Conservation (phyloP, 345 rosid species). For the Eutrema heterophyllum region DNA sequence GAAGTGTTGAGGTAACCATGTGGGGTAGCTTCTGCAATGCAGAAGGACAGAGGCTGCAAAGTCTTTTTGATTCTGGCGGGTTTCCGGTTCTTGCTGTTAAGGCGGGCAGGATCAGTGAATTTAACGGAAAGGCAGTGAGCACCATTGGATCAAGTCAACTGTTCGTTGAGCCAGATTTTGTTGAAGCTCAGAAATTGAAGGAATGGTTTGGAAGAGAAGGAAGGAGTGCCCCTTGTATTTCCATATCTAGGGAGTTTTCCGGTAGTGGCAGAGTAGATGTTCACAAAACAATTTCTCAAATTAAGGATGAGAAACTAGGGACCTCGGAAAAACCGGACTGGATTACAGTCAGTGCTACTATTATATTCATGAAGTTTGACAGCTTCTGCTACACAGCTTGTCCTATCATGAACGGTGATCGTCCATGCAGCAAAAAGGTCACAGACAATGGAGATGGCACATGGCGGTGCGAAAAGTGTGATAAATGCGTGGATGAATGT, state of each 20-base stretch:
- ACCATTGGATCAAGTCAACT: conserved; percentile 71
- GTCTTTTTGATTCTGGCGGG: conserved; percentile 61
- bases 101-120: conserved; percentile 68
- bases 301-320: conserved; percentile 86
- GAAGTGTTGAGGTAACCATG: conserved; percentile 77
- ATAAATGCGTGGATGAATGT: conserved; percentile 64
- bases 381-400: conserved; percentile 90
- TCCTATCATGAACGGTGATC: conserved; percentile 73
- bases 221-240: conserved; percentile 43
- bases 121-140: conserved; percentile 78
- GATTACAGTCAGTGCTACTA: conserved; percentile 64
- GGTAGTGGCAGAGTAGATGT: conserved; percentile 44
- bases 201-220: conserved; percentile 87
- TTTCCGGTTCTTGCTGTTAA: conserved; percentile 84
- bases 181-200: conserved; percentile 58
- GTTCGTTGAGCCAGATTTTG: conserved; percentile 65
- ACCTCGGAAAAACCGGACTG: conserved; percentile 96
- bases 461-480: conserved; percentile 87
- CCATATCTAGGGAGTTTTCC: conserved; percentile 64
- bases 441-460: conserved; percentile 84
- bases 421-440: conserved; percentile 78
- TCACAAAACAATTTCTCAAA: conserved; percentile 63
- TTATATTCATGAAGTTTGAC: conserved; percentile 57
- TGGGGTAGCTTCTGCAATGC: conserved; percentile 78
- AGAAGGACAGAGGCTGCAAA: conserved; percentile 75